Conservation (phyloP, 495 filamentous ascomycete genomes). For the Parathielavia hyrcaniae region DNA sequence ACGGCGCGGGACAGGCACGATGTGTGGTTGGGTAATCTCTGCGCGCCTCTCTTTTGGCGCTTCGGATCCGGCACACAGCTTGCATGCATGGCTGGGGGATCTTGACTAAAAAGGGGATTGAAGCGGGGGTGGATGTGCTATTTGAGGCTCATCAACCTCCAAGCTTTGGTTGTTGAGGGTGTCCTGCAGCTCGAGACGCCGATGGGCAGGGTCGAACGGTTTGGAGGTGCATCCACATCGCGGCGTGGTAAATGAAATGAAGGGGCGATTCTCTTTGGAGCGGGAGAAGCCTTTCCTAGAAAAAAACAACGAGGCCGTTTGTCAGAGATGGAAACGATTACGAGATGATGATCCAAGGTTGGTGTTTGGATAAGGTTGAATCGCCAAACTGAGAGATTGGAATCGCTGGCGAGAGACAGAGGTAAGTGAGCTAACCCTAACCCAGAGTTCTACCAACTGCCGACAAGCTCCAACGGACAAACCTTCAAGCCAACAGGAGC, state of each 20-base stretch:
- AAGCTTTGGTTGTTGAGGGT: neutral
- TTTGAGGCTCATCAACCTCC: neutral
- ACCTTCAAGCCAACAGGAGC: too few relatives aligned
- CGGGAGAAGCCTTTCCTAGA: too few relatives aligned
- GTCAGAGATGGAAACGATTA: too few relatives aligned
- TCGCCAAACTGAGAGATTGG: too few relatives aligned
- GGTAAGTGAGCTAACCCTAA: too few relatives aligned
- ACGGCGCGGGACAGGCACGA: neutral
- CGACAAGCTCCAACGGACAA: too few relatives aligned
- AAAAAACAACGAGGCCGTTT: too few relatives aligned
- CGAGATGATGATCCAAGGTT: too few relatives aligned
- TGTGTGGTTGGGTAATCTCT: neutral
- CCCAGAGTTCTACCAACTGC: too few relatives aligned
- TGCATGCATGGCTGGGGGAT: neutral
- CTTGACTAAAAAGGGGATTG: neutral
- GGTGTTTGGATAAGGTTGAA: too few relatives aligned
- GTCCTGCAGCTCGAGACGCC: neutral
- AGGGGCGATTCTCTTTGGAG: neutral
- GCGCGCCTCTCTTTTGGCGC: neutral
- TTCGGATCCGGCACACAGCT: conserved; percentile 1
- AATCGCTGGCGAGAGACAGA: too few relatives aligned
- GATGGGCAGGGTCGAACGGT: neutral
- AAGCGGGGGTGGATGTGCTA: neutral
- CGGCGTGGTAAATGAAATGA: neutral
- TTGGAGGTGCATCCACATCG: too few relatives aligned